A percentile compares a stretch with the other conserved stretches of the same genome.
These are phyloP conservation scores for Naganishia friedmannii DNA, from an alignment of 768 basidiomycete species.

Conservation along the genomic window DNA sequence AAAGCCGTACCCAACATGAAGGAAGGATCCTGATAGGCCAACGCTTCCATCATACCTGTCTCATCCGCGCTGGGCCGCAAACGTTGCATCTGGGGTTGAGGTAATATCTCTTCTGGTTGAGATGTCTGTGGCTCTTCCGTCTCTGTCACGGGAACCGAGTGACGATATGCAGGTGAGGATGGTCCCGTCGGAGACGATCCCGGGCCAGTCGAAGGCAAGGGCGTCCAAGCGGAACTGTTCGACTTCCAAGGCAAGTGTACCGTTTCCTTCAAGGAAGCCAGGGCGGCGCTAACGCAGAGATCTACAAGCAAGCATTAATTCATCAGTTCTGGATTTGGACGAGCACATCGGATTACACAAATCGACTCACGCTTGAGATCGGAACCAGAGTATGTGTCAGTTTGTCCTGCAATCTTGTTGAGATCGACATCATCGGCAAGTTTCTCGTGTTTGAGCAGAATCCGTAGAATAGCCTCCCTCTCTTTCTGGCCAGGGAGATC, in stretches of 20 bases:
- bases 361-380: slow-evolving; percentile 81
- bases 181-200: slow-evolving; percentile 2
- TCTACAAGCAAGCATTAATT: slow-evolving; percentile 57
- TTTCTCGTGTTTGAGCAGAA: slow-evolving; percentile 76
- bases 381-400: slow-evolving; percentile 77
- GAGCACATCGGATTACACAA: background rate
- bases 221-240: background rate
- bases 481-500: slow-evolving; percentile 85
- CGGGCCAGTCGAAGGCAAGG: background rate
- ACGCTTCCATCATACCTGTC: background rate
- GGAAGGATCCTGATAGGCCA: background rate
- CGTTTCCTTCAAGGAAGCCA: slow-evolving; percentile 84
- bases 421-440: slow-evolving; percentile 53
- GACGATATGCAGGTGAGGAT: slow-evolving; percentile 16
- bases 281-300: slow-evolving; percentile 84
- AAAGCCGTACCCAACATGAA: background rate
- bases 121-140: background rate
- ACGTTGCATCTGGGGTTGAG: slow-evolving; percentile 16
- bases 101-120: slow-evolving; percentile 12
- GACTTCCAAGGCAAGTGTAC: slow-evolving; percentile 72
- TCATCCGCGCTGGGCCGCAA: background rate
- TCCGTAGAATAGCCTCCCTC: slow-evolving; percentile 81
- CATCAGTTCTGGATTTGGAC: background rate
- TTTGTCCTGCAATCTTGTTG: slow-evolving; percentile 40
- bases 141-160: background rate